Conservation (phyloP, 2,329 filamentous ascomycete genomes). For the Sarocladium kiliense region DNA sequence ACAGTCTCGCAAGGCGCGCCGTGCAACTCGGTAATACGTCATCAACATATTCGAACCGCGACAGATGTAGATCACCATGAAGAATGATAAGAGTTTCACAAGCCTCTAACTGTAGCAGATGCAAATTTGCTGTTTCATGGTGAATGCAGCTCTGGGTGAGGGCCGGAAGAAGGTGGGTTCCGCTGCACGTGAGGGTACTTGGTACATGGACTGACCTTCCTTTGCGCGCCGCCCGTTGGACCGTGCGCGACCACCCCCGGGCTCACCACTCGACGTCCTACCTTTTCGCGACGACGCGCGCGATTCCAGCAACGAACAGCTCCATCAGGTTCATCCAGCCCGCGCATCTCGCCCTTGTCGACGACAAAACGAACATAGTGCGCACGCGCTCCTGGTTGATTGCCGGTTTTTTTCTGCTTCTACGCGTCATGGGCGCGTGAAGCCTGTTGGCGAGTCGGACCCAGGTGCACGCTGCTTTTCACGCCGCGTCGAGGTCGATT, state of each 20-base stretch:
- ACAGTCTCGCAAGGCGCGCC: no score
- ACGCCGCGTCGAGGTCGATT: neutral
- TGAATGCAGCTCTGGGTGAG: neutral
- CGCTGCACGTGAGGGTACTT: conserved; percentile 5
- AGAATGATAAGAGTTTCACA: no score
- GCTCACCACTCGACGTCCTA: conserved; percentile 3
- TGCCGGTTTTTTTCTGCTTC: neutral
- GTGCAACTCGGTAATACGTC: no score
- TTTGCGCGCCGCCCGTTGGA: neutral
- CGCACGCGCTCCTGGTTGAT: neutral
- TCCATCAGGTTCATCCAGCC: neutral
- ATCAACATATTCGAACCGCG: no score
- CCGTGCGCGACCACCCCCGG: conserved; percentile 1
- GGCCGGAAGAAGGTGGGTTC: neutral
- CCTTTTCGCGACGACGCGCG: conserved; percentile 9
- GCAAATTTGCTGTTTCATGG: neutral
- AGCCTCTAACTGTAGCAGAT: no score
- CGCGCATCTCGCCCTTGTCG: neutral
- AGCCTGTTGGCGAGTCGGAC: neutral
- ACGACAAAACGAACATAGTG: neutral
- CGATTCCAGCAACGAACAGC: conserved; percentile 2
- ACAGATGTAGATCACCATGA: no score
- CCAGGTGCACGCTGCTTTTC: neutral
- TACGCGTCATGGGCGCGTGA: conserved; percentile 9
- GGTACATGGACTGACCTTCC: conserved; percentile 2